Base-by-base conservation (phyloP, 1,284 basidiomycete species). In the Testicularia cyperi region DNA sequence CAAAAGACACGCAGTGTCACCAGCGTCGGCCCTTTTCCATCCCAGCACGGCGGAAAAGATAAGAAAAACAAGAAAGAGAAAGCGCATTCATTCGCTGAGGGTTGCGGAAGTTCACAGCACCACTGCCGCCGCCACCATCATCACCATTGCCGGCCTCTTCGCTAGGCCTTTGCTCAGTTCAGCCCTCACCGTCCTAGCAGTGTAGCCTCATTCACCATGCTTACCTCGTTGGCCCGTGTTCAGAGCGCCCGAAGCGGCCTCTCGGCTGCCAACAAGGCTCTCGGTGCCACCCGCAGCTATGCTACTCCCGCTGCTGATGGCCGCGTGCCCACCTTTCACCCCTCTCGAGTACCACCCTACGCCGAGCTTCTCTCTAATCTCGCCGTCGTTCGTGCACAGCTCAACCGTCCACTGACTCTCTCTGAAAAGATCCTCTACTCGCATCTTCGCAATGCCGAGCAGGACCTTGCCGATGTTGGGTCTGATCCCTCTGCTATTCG, bases 371-470 rank as follows among this genome's bases (percentile, higher is more conserved):
- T 90, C 38, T 77, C 83, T 64, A 92, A 88, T 37, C 84, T 97
- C 46, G 80, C 83, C 38, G 79, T 79, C 41, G 89, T 92, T 43
- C 85, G 88, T 46, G 77, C 81, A 38, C 79, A 88, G 38, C 81
- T 97, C 69, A 85, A 88, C 76, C 66, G 81, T 82, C 92, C 94
- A 32, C 80, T 98, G 49, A 92, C 92, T 1, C 82, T 99, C 14
- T 88, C 94, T 20, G 95, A 99, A 80, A 99, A 99, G 83, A 95
- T 98, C 38, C 82, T 99, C 33, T 98, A 96, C 79, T 87, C 90
- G 68, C 95, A 99, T 79, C 80, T 98, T 42, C 79, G 84, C 64
- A 85, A 92, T 62, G 90, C 91, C n/a, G 57, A 68, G 33, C 80
- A 81, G 48, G 85, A 81, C 45, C 79, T 95, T 24, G 82, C 82